These are phyloP conservation scores for Geotrichum ghanense DNA, from an alignment of 805 yeast species.

Conservation along the genomic window DNA sequence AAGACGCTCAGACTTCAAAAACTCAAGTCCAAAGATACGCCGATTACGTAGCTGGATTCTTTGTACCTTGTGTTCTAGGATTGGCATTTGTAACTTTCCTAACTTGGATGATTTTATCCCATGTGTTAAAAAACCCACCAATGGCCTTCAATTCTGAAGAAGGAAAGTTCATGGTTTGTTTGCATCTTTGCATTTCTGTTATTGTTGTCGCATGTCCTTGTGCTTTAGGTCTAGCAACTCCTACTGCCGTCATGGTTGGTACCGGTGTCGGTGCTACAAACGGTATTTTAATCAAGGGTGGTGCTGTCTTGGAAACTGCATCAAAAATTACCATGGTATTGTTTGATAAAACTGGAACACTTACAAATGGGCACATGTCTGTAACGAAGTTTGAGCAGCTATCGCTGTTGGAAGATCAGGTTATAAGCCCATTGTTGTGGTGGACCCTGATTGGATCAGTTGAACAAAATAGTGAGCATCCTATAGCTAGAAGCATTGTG, in stretches of 20 bases:
- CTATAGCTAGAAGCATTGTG: constrained; percentile 65
- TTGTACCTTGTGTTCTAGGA: constrained; percentile 64
- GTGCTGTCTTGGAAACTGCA: constrained; percentile 72
- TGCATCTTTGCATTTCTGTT: constrained; percentile 79
- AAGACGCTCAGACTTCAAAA: constrained; percentile 75
- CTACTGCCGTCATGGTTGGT: constrained; percentile 98
- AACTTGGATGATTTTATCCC: constrained; percentile 41
- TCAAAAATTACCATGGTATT: constrained; percentile 52
- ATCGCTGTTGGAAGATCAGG: neutral
- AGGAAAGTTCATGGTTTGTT: constrained; percentile 53
- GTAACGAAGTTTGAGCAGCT: constrained; percentile 20
- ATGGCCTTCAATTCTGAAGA: constrained; percentile 33
- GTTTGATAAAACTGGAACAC: constrained; percentile 94
- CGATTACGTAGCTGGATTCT: constrained; percentile 71
- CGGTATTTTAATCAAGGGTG: constrained; percentile 90
- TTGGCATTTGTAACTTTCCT: constrained; percentile 58
- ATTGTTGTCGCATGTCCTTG: constrained; percentile 98
- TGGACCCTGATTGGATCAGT: constrained; percentile 48
- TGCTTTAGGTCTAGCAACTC: constrained; percentile 94
- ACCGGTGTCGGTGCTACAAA: constrained; percentile 89
- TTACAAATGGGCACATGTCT: constrained; percentile 75
- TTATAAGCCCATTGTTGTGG: constrained; percentile 19
- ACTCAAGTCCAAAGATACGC: constrained; percentile 90
- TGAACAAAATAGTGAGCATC: constrained; percentile 76
- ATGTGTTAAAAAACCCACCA: constrained; percentile 33